Base-by-base conservation (phyloP, 805 yeast genomes). In the Spathaspora gorwiae region DNA sequence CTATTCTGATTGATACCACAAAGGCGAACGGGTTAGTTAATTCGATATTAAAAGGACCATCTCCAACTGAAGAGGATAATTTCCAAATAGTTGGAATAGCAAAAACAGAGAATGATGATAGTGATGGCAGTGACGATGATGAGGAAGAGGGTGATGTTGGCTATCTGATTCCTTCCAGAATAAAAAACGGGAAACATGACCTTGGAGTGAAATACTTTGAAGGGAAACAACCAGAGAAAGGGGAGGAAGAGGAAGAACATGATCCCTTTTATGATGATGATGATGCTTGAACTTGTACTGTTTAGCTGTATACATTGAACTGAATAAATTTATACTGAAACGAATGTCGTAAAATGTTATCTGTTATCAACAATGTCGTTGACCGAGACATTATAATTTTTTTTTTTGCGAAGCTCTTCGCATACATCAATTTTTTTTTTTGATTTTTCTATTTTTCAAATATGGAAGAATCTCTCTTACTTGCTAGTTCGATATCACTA, bases 91-190 rank as follows among this genome's bases (percentile, higher is more conserved):
- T 39, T 10, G 47, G 31, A 26, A 34, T 13, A 13, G 9, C 39
- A 12, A 38, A 12, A 19, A 6, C 9, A 9, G 12, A 35, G 5
- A 24, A 12, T 14, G 44, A 30, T 32, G 44, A 26, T 26, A 12
- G 14, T 24, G 45, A 43, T 33, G 24, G n/a, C 19, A 32, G 15
- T 10, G 24, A 15, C n/a, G 12, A 43, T 7, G 45, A 42, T 13
- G 9, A 27, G 3, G 36, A 39, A 1, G 10, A 9, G 3, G 41
- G 39, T 26, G 37, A 41, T 38, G 32, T 39, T 7, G 49, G 49
- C 5, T 43, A 42, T 34, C 46, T 46, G 45, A 42, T 26, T 32
- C 49, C 49, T 3, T 37, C 43, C 2, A 30, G 37, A n/a, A 46
- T 46, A 15, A 46, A 46, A 15, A 46, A 42, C 27, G 15, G 19